Evolutionary conservation across 2,329 filamentous ascomycete genomes (phyloP).

Genomic region (Hypoxylon sp.): DNA sequence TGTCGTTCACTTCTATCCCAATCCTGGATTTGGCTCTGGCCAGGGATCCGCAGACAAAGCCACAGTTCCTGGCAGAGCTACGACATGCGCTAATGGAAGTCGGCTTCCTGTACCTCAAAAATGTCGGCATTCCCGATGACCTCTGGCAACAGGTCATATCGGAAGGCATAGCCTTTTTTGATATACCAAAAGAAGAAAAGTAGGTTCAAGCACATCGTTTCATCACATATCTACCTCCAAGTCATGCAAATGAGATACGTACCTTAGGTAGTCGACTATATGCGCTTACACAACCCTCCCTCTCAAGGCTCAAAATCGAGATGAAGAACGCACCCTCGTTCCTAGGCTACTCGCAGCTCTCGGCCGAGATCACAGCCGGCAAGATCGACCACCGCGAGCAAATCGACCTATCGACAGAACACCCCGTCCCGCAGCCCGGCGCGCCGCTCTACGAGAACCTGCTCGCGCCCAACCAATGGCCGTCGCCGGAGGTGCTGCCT

Average conservation of each 20-base stretch:
- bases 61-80: slow-evolving; percentile 78
- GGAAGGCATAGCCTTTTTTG: slow-evolving; percentile 82
- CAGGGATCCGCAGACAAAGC: slow-evolving; percentile 75
- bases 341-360: slow-evolving; percentile 77
- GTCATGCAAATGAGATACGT: background rate
- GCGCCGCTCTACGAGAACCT: slow-evolving; percentile 83
- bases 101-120: slow-evolving; percentile 89
- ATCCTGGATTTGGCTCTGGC: slow-evolving; percentile 82
- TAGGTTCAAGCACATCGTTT: slow-evolving; percentile 54
- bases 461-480: slow-evolving; percentile 86
- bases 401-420: slow-evolving; percentile 87
- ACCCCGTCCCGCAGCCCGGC: slow-evolving; percentile 72
- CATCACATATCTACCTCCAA: background rate
- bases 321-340: slow-evolving; percentile 83
- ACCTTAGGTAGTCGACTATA: background rate
- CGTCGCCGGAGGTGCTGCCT: slow-evolving; percentile 73
- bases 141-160: slow-evolving; percentile 76
- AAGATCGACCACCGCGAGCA: slow-evolving; percentile 86
- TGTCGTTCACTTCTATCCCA: slow-evolving; percentile 83
- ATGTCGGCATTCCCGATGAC: slow-evolving; percentile 78
- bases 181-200: slow-evolving; percentile 83
- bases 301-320: slow-evolving; percentile 72
- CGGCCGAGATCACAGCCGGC: slow-evolving; percentile 80
- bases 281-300: background rate
- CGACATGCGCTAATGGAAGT: slow-evolving; percentile 85